Evolutionary conservation across 352 stramenopile genomes (phyloP).

Genomic region (Globisporangium perplexum): DNA sequence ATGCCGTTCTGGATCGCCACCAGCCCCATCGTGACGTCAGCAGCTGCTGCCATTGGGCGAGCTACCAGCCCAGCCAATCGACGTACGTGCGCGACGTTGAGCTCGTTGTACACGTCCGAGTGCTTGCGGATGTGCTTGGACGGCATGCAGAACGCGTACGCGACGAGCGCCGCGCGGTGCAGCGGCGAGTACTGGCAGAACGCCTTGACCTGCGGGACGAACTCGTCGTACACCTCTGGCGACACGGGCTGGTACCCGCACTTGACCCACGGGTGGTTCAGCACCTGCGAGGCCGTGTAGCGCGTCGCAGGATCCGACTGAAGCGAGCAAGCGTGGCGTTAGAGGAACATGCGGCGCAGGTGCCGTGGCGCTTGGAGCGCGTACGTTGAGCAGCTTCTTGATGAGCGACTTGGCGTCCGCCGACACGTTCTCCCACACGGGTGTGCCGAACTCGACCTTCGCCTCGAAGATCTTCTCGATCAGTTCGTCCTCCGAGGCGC

Average conservation of each 20-base stretch:
- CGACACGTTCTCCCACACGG: slow-evolving; percentile 53
- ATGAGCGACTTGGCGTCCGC: slow-evolving; percentile 64
- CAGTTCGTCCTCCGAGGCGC: slow-evolving; percentile 59
- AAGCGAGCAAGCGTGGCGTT: not conserved
- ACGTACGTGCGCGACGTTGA: slow-evolving; percentile 64
- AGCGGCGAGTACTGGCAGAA: slow-evolving; percentile 69
- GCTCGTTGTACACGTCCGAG: slow-evolving; percentile 70
- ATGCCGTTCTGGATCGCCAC: slow-evolving; percentile 39
- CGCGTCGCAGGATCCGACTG: slow-evolving; percentile 42
- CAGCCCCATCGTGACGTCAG: not conserved
- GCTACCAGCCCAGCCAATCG: too few species aligned
- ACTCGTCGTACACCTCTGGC: slow-evolving; percentile 48
- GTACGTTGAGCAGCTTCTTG: slow-evolving; percentile 66
- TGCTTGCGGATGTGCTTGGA: slow-evolving; percentile 47
- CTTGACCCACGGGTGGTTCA: slow-evolving; percentile 72
- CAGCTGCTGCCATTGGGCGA: not conserved
- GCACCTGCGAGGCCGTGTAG: slow-evolving; percentile 58
- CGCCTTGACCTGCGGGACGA: slow-evolving; percentile 52
- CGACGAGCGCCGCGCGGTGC: slow-evolving; percentile 52
- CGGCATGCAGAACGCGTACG: slow-evolving; percentile 66
- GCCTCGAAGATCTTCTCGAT: slow-evolving; percentile 71
- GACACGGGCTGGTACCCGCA: slow-evolving; percentile 30
- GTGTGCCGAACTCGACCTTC: slow-evolving; percentile 44
- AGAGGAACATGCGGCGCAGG: too few species aligned
- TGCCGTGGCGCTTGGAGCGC: too few species aligned